These are phyloP conservation scores for Didymella pinodella DNA, from an alignment of 2,329 filamentous ascomycete genomes.

Conservation along the genomic window DNA sequence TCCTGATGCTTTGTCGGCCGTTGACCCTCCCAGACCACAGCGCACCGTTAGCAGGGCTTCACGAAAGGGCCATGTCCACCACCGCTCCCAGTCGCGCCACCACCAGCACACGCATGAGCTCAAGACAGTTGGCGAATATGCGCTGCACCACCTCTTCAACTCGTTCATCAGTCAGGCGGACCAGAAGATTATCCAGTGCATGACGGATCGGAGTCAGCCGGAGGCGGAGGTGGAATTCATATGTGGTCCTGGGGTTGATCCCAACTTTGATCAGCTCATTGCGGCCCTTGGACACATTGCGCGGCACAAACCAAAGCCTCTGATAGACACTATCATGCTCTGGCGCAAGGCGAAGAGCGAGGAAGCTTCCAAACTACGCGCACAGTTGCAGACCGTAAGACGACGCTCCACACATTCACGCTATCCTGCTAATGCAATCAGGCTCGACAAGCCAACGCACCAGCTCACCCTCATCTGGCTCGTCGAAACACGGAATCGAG, in stretches of 20 bases:
- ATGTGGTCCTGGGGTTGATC: constrained; percentile 88
- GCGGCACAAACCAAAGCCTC: constrained; percentile 88
- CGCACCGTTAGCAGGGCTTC: constrained; percentile 66
- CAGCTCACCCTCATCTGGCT: constrained; percentile 37
- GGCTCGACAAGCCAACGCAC: constrained; percentile 41
- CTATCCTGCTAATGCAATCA: constrained; percentile 31
- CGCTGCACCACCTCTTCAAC: constrained; percentile 93
- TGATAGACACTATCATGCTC: constrained; percentile 97
- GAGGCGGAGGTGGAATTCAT: constrained; percentile 87
- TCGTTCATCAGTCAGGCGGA: constrained; percentile 98
- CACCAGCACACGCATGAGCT: constrained; percentile 73
- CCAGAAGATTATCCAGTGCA: constrained; percentile 89
- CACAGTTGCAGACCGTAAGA: constrained; percentile 44
- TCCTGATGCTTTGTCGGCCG: constrained; percentile 21
- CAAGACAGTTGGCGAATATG: constrained; percentile 97
- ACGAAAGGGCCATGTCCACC: constrained; percentile 78
- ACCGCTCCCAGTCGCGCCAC: constrained; percentile 73
- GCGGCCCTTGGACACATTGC: constrained; percentile 93
- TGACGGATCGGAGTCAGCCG: constrained; percentile 78
- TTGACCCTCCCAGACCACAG: constrained; percentile 19
- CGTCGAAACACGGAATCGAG: constrained; percentile 50
- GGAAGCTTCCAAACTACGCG: constrained; percentile 63
- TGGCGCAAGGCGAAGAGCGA: constrained; percentile 98
- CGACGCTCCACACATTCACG: background rate
- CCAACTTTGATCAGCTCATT: constrained; percentile 92